These are phyloP conservation scores for Diaporthe destruens DNA, from an alignment of 2,329 filamentous ascomycete species.

Conservation along the genomic window DNA sequence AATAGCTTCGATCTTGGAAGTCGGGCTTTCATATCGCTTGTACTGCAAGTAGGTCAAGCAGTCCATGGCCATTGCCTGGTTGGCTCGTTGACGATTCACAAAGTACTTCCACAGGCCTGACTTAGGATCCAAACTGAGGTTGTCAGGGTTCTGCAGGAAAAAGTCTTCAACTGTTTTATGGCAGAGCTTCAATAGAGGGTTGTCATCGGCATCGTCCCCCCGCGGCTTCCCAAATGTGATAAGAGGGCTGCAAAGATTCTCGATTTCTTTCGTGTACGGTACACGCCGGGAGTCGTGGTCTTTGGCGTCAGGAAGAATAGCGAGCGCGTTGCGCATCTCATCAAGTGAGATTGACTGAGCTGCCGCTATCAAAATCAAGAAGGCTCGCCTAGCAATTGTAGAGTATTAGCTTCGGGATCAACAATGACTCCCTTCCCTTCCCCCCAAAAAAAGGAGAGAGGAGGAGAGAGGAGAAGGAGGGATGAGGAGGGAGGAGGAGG, in stretches of 20 bases:
- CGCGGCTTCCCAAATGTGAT: background rate
- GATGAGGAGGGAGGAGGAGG: no score
- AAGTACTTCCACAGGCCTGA: background rate
- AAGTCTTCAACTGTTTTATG: constrained; percentile 16
- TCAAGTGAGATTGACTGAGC: constrained; percentile 5
- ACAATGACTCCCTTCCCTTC: no score
- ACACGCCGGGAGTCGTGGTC: background rate
- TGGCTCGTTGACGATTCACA: background rate
- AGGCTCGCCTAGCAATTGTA: background rate
- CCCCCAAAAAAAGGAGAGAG: no score
- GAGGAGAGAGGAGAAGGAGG: no score
- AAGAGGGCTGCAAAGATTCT: background rate
- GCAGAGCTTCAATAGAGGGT: constrained; percentile 3
- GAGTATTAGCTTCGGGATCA: background rate
- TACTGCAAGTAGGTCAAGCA: constrained; percentile 3
- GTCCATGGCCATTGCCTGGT: constrained; percentile 12
- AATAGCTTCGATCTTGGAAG: background rate
- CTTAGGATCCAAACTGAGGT: background rate
- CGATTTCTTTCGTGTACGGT: background rate
- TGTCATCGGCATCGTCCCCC: background rate
- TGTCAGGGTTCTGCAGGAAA: background rate
- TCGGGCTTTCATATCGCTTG: background rate
- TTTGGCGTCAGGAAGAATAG: background rate
- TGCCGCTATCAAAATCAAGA: background rate
- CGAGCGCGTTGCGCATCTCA: background rate